A percentile compares a stretch with the other conserved stretches of the same genome.
Evolutionary conservation across 2,329 filamentous ascomycete species (phyloP).

Genomic region (Penicillium sp.): DNA sequence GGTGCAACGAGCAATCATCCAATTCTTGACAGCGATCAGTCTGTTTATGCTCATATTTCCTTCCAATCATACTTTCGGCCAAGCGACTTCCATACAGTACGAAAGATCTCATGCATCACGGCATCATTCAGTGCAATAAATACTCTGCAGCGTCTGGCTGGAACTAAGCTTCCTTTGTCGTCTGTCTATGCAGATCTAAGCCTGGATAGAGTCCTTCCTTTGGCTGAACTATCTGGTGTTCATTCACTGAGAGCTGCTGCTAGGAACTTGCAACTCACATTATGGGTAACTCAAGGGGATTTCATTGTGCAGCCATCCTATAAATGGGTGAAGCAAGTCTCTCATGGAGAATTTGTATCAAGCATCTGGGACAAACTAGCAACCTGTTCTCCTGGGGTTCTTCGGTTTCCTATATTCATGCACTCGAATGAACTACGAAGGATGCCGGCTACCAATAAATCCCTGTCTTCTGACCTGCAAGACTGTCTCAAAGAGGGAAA

Average conservation of each 20-base stretch:
- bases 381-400: background rate
- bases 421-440: background rate
- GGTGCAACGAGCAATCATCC: background rate
- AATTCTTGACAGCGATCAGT: background rate
- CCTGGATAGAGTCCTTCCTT: background rate
- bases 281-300: background rate
- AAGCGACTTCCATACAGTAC: background rate
- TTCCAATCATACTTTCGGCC: background rate
- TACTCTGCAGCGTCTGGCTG: background rate
- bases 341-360: background rate
- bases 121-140: background rate
- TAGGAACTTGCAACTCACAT: background rate
- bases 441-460: background rate
- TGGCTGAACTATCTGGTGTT: background rate
- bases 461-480: background rate
- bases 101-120: background rate
- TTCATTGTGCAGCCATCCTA: background rate
- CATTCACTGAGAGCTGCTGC: background rate
- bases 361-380: background rate
- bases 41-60: background rate
- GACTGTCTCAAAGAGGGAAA: background rate
- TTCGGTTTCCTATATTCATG: background rate
- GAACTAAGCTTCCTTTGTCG: background rate
- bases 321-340: background rate
- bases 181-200: background rate